Evolutionary conservation across 768 basidiomycete genomes (phyloP), one percentile per base, ranked within the genome.

Genomic region (Crassisporium funariophilum): DNA sequence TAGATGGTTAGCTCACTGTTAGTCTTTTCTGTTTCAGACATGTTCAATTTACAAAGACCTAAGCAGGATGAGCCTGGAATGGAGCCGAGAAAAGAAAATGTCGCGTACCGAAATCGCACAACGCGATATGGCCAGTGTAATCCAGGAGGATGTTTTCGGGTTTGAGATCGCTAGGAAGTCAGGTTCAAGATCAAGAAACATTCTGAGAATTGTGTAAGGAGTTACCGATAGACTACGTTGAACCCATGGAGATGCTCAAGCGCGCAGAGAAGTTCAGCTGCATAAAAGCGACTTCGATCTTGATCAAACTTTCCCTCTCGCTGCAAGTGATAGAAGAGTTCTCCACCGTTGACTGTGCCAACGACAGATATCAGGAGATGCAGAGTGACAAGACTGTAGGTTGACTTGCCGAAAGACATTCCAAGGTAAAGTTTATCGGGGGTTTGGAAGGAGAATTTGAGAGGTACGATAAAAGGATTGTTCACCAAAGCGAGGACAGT

Each of bases 371-470:
- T 37, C n/a, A 37, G 15, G 13, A 40, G 29, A 16, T 0, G 34
- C 13, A 29, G 12, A 19, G 13, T 5, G 1, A 25, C 7, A 16
- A 21, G 16, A 24, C 2, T 7, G 37, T 20, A n/a, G 2, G 11
- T 20, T 4, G 13, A 69, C 84, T 47, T 40, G 88, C 89, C 87
- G 59, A 98, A 98, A 17, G 95, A 95, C 86, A 99, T 90, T 27
- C 98, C 92, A 45, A 99, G 74, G 65, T 99, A 99, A 5, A 99
- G 75, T 66, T 99, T 99, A 65, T 98, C 95, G 1, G 90, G 90
- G 50, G 87, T 94, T 71, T 99, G 95, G 80, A 98, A 99, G 4
- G 93, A 95, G 69, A 99, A 98, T 64, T 99, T 98, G 67, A 99
- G 84, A 15, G 95, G 97, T 0, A 98, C 97, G 67, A 99, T 98